Conservation (phyloP, 768 basidiomycete species). For the Daedaleopsis nitida region DNA sequence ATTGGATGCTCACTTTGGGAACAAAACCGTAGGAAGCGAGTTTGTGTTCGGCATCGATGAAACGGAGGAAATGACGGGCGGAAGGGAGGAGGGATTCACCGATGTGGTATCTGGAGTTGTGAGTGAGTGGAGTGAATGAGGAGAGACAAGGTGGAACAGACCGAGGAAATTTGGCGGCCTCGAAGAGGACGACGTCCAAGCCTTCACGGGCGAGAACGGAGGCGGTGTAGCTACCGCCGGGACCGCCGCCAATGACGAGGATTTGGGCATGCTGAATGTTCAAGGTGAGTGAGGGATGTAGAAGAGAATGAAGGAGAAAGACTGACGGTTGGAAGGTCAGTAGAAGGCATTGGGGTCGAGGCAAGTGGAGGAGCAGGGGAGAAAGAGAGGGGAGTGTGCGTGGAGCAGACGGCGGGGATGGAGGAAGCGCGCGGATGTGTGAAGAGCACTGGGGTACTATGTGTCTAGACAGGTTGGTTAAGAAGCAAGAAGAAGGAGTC, state of each 20-base stretch:
- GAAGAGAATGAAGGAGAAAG: not conserved
- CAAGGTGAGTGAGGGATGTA: not conserved
- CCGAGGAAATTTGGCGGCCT: slow-evolving; percentile 59
- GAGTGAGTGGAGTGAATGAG: not conserved
- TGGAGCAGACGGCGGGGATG: not conserved
- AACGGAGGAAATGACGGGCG: slow-evolving; percentile 51
- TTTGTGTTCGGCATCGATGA: slow-evolving; percentile 51
- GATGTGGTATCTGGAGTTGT: slow-evolving; percentile 42
- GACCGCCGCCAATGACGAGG: slow-evolving; percentile 62
- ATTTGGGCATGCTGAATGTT: slow-evolving; percentile 33
- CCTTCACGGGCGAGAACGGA: slow-evolving; percentile 59
- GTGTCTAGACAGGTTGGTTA: too few relatives aligned
- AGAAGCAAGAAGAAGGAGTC: not conserved
- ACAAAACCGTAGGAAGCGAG: slow-evolving; percentile 46
- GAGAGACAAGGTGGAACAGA: slow-evolving; percentile 16
- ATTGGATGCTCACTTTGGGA: slow-evolving; percentile 42
- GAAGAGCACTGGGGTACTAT: too few relatives aligned
- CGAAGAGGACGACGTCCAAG: slow-evolving; percentile 56
- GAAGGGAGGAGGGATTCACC: slow-evolving; percentile 54
- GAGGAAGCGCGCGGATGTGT: too few relatives aligned
- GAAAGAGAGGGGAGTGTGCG: too few relatives aligned
- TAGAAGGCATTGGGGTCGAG: slow-evolving; percentile 10
- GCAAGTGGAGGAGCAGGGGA: not conserved
- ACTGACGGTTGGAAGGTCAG: slow-evolving; percentile 14
- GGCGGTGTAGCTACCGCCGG: slow-evolving; percentile 59